Evolutionary conservation across 164 flowering plant genomes (phyloP).

Genomic region (Vitis amurensis): DNA sequence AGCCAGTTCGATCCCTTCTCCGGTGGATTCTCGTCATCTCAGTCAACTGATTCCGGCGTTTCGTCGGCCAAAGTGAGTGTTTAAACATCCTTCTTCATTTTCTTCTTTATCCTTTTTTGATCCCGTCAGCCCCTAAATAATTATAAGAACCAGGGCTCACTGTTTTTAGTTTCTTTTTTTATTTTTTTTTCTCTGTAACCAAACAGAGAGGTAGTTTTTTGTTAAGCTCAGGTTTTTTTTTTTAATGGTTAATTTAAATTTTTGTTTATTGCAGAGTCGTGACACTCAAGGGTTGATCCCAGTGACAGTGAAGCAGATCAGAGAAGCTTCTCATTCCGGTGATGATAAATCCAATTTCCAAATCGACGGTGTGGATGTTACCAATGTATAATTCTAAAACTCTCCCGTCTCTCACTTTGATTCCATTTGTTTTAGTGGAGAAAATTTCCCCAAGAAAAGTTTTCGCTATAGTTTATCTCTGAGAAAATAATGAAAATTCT

Average conservation of each 20-base stretch:
- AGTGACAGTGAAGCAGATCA: constrained; percentile 69
- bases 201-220: background rate
- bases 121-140: too few relatives aligned
- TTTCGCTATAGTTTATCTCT: too few relatives aligned
- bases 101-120: background rate
- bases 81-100: background rate
- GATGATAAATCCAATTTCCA: constrained; percentile 51
- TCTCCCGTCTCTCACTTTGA: background rate
- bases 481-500: too few relatives aligned
- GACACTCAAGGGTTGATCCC: constrained; percentile 48
- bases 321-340: constrained; percentile 56
- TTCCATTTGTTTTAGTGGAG: background rate
- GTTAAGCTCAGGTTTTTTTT: background rate
- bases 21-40: constrained; percentile 39
- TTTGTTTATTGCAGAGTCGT: constrained; percentile 29
- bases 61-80: constrained; percentile 33
- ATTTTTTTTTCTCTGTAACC: background rate
- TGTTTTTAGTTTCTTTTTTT: too few relatives aligned
- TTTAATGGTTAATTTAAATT: background rate
- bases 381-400: constrained; percentile 35
- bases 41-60: constrained; percentile 27
- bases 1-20: constrained; percentile 36
- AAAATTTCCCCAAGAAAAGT: background rate
- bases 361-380: constrained; percentile 52
- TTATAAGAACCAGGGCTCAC: too few relatives aligned